Conservation (phyloP, 306 rosid genomes). For the cucumber (Cucumis sativus) region DNA sequence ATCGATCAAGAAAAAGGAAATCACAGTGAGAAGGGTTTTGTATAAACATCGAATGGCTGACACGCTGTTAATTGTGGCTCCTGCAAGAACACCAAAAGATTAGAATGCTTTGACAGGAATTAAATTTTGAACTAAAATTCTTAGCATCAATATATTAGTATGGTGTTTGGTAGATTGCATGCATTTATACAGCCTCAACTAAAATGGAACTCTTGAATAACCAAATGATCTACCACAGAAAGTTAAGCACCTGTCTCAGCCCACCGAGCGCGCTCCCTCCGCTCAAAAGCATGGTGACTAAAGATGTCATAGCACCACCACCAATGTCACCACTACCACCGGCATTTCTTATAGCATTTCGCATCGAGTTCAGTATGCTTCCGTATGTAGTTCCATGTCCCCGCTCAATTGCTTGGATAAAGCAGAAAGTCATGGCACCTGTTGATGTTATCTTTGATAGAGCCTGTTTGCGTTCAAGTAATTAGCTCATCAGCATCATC, state of each 20-base stretch:
- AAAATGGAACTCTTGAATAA: neutral
- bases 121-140: neutral
- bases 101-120: neutral
- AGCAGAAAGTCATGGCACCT: constrained; percentile 96
- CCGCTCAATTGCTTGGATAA: constrained; percentile 85
- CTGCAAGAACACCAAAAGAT: constrained; percentile 32
- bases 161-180: neutral
- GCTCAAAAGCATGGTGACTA: constrained; percentile 49
- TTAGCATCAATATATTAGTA: neutral
- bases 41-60: constrained; percentile 65
- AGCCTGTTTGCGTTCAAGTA: constrained; percentile 45
- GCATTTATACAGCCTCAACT: neutral
- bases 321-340: constrained; percentile 29
- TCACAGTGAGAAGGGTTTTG: constrained; percentile 65
- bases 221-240: no score
- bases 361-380: constrained; percentile 71
- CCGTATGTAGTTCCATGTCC: constrained; percentile 82
- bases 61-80: constrained; percentile 85
- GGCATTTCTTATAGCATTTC: constrained; percentile 48
- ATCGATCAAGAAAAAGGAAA: neutral
- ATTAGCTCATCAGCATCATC: constrained; percentile 8
- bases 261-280: constrained; percentile 53
- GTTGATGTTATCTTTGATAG: constrained; percentile 85
- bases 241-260: constrained; percentile 43
- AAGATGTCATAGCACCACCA: constrained; percentile 30